Base-by-base conservation (phyloP, 441 rosid species). In the Populus trichocarpa region DNA sequence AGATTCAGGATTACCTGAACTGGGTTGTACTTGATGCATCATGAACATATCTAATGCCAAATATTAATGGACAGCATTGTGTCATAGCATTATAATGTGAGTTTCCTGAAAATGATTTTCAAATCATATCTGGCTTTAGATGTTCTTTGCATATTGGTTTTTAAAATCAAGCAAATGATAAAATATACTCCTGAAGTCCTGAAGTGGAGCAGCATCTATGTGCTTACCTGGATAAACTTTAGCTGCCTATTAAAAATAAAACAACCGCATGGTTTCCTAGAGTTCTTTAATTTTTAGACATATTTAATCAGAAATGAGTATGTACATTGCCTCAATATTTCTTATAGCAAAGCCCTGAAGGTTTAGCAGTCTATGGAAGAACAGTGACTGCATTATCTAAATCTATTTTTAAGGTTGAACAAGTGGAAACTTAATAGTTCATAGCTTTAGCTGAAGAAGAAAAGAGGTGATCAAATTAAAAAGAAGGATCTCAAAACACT, bases 11-110 rank as follows among this genome's bases (percentile, higher is more conserved):
- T 23, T 28, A 71, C 9, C 80, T 42, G 28, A 46, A 33, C 53
- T 67, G 50, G 26, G 38, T 50, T 66, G 14, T 28, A 26, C 20
- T 71, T 36, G 50, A 38, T 35, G 67, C 30, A 26, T 67, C 23
- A 7, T 12, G 35, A 67, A 8, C n/a, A 30, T 46, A 22, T 30
- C 14, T 40, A 65, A 18, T 30, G 26, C 67, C 23, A 30, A 50
- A 75, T 18, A 46, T 65, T 42, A 73, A 78, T 32, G 36, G 12
- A 50, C 38, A 35, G 61, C 3, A 61, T 36, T 71, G 66, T 75
- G 20, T 20, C 69, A 36, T 63, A 6, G 25, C 18, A 50, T 46
- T 25, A 67, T n/a, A 53, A 23, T n/a, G 38, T 33, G 26, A 66
- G 33, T 28, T 38, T 46, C 57, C 25, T 42, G 33, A 20, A 53